These are phyloP conservation scores for Coniochaeta ligniaria DNA, from an alignment of 2,329 filamentous ascomycete genomes.

Conservation along the genomic window DNA sequence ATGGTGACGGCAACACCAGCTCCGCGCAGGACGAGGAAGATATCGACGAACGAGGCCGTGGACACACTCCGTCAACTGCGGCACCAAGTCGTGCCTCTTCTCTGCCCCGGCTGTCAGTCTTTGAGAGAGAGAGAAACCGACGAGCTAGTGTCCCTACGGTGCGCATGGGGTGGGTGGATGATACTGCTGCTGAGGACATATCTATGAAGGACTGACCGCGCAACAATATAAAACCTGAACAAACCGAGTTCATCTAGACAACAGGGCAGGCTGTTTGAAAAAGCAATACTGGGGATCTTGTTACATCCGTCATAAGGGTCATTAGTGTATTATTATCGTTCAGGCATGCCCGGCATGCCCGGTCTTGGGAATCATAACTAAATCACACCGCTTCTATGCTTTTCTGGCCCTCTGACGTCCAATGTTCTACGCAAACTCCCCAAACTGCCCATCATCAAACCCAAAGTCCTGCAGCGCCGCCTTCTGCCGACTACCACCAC, in stretches of 20 bases:
- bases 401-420: neutral
- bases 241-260: neutral
- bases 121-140: neutral
- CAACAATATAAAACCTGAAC: neutral
- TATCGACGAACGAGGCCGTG: neutral
- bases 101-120: neutral
- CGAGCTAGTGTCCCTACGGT: neutral
- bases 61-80: neutral
- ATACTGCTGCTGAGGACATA: neutral
- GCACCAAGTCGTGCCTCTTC: neutral
- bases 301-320: neutral
- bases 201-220: neutral
- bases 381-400: neutral
- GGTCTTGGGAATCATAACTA: neutral
- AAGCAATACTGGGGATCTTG: neutral
- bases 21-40: neutral
- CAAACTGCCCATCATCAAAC: conserved; percentile 84
- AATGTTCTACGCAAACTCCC: conserved; percentile 58
- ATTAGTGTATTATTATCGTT: neutral
- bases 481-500: conserved; percentile 46
- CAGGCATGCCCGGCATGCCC: neutral
- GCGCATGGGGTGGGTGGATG: neutral
- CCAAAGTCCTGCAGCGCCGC: conserved; percentile 59
- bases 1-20: neutral
- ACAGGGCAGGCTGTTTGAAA: neutral